Evolutionary conservation across 331 rosid genomes (phyloP).

Genomic region (Rosa hybrid): DNA sequence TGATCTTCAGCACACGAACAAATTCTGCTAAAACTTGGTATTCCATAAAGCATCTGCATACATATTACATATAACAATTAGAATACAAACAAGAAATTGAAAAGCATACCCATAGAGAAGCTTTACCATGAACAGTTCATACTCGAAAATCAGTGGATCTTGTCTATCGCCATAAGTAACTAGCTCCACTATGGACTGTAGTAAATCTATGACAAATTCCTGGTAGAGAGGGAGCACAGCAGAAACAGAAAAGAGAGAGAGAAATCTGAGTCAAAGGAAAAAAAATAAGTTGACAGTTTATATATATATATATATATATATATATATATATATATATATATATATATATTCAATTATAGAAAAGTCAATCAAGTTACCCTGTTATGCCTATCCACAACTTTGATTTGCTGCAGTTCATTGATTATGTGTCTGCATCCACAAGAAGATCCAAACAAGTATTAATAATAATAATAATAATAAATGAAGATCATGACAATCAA

Average conservation of each 20-base stretch:
- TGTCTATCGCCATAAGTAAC: slow-evolving; percentile 83
- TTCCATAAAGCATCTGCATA: slow-evolving; percentile 81
- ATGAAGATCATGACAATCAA: background rate
- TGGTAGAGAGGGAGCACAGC: slow-evolving; percentile 13
- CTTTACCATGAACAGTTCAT: slow-evolving; percentile 30
- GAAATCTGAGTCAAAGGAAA: background rate
- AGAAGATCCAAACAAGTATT: slow-evolving; percentile 3
- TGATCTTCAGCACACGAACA: slow-evolving; percentile 65
- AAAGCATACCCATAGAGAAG: slow-evolving; percentile 2
- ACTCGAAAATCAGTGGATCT: slow-evolving; percentile 80
- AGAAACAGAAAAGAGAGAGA: background rate
- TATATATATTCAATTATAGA: background rate
- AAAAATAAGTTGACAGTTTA: background rate
- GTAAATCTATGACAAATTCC: slow-evolving; percentile 73
- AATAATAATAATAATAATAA: background rate
- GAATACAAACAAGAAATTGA: slow-evolving; percentile 14
- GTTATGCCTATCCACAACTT: slow-evolving; percentile 59
- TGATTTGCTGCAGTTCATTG: slow-evolving; percentile 54
- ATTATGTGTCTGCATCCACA: slow-evolving; percentile 50
- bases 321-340: no score
- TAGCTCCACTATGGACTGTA: slow-evolving; percentile 82
- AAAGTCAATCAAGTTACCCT: slow-evolving; percentile 49
- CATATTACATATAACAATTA: slow-evolving; percentile 11
- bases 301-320: background rate
- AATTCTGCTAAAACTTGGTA: slow-evolving; percentile 73